Conservation (phyloP, 2,329 filamentous ascomycete genomes). For the Pseudogymnoascus sp. region DNA sequence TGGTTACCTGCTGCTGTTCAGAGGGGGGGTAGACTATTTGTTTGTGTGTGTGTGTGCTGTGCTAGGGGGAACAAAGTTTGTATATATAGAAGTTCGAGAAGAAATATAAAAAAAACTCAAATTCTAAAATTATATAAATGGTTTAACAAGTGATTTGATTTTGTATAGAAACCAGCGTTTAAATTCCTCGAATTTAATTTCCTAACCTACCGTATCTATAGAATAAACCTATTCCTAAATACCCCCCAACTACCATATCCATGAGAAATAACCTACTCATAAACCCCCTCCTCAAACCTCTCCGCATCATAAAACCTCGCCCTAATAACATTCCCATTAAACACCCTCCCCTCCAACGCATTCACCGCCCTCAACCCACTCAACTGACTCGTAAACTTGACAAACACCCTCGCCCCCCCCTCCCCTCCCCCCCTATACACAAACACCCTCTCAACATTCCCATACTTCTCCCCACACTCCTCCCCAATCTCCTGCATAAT, state of each 20-base stretch:
- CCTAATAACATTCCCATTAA: slow-evolving; percentile 78
- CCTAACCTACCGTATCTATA: too few species aligned
- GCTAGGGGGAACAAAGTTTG: not conserved
- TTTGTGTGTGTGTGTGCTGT: not conserved
- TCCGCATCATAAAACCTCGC: slow-evolving; percentile 76
- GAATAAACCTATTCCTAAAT: slow-evolving; percentile 33
- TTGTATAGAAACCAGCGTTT: not conserved
- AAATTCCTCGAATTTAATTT: not conserved
- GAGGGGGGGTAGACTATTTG: not conserved
- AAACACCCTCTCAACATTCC: slow-evolving; percentile 70
- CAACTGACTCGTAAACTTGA: slow-evolving; percentile 81
- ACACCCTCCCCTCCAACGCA: slow-evolving; percentile 76
- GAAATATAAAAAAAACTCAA: not conserved
- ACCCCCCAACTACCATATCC: too few species aligned
- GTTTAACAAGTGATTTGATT: not conserved
- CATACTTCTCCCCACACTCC: slow-evolving; percentile 84
- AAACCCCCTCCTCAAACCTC: slow-evolving; percentile 66
- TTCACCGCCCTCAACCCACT: slow-evolving; percentile 84
- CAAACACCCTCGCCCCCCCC: slow-evolving; percentile 61
- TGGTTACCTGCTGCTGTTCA: not conserved
- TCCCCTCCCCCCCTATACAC: slow-evolving; percentile 54
- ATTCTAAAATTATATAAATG: not conserved
- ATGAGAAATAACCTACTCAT: slow-evolving; percentile 26
- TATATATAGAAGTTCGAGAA: not conserved
- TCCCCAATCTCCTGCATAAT: slow-evolving; percentile 93